Evolutionary conservation across 129 eudicot species (phyloP), one percentile per base, ranked within the genome.

Genomic region (Oenanthe sinensis): DNA sequence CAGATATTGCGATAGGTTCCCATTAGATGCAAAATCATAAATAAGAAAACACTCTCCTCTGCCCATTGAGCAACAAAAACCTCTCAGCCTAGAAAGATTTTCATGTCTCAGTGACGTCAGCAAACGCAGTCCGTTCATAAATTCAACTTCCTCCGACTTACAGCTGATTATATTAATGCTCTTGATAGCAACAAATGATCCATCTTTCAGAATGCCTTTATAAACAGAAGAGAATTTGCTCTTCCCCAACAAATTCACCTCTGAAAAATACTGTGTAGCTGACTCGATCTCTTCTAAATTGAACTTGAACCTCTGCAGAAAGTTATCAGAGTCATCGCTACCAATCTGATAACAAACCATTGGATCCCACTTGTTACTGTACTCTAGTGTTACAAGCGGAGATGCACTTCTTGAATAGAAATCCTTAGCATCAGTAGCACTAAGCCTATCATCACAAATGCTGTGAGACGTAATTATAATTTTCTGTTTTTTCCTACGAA

Each of bases 251-350:
- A 94, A 79, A 76, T 87, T 94, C 76, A 75, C 83, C 75, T 91
- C 97, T 0, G 97, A 89, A 74, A 93, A 93, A 79, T 93, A 88
- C 67, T 87, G 86, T 12, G 98, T 93, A 20, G 98, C 97, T 0
- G 92, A 86, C 71, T 93, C 97, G 17, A 93, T 85, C 55, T 93
- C 98, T 79, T 91, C 98, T 88, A 93, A 74, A 49, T 91, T 91
- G 70, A 83, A 93, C 85, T 83, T 87, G 39, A 78, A 82, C 13
- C 86, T 88, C 60, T 86, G 84, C 8, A 88, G 54, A 72, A 62
- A 26, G 28, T 77, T 81, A 4, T 76, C 79, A 58, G 74, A 79
- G 33, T 54, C 36, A 5, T 77, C 79, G 19, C 46, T 71, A 50
- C 83, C 78, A 19, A 63, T 82, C 28, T 75, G 82, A 16, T 73